These are phyloP conservation scores for Kodamaea nitidulidarum DNA, from an alignment of 805 yeast species.

Conservation along the genomic window DNA sequence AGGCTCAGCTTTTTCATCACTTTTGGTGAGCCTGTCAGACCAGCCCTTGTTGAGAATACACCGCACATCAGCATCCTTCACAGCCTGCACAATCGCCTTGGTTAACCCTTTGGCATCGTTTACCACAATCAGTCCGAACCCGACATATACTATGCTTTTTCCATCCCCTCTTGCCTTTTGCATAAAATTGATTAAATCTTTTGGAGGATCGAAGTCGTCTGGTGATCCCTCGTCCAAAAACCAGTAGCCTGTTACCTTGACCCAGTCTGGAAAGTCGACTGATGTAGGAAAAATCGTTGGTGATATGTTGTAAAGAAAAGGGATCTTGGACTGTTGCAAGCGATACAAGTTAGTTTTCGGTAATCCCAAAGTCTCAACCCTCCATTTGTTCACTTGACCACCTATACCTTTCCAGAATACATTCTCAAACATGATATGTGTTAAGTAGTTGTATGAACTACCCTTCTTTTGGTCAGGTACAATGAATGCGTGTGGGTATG, in stretches of 20 bases:
- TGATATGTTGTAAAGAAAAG: conserved; percentile 84
- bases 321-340: conserved; percentile 74
- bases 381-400: conserved; percentile 84
- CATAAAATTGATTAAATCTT: conserved; percentile 55
- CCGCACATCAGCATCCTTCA: conserved; percentile 71
- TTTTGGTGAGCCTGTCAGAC: conserved; percentile 67
- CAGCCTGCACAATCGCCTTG: conserved; percentile 73
- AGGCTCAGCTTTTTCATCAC: conserved; percentile 22
- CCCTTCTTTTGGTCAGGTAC: conserved; percentile 93
- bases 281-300: conserved; percentile 90
- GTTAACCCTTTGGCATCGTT: conserved; percentile 76
- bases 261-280: conserved; percentile 91
- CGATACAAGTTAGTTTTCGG: conserved; percentile 66
- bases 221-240: conserved; percentile 66
- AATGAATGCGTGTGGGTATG: conserved; percentile 94
- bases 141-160: conserved; percentile 82
- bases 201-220: conserved; percentile 54
- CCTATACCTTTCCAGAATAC: conserved; percentile 92
- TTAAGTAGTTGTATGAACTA: conserved; percentile 86
- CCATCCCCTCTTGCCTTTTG: conserved; percentile 52
- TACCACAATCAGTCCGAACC: conserved; percentile 94
- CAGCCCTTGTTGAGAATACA: conserved; percentile 92
- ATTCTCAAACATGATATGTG: conserved; percentile 90
- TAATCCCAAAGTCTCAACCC: conserved; percentile 60
- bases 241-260: conserved; percentile 96